A percentile compares a stretch with the other conserved stretches of the same genome.
Evolutionary conservation across 371 early-diverging fungal species (phyloP).

Genomic region (Blakeslea trispora): DNA sequence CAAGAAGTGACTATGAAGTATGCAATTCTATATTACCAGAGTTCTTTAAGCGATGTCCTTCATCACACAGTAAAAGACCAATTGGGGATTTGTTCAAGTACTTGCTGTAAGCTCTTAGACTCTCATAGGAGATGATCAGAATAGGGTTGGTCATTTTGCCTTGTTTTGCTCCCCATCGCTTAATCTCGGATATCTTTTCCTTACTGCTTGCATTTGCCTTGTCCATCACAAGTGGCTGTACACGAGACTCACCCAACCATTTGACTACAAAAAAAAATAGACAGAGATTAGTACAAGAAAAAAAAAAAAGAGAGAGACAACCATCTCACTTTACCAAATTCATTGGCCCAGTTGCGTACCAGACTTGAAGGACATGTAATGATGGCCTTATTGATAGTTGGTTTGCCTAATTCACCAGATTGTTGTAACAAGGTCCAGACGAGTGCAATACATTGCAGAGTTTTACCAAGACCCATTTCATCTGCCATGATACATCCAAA

Average conservation of each 20-base stretch:
- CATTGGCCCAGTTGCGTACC: conserved; percentile 89
- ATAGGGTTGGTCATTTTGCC: conserved; percentile 87
- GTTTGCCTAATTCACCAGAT: conserved; percentile 85
- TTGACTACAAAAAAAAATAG: conserved; percentile 55
- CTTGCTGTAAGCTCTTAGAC: conserved; percentile 79
- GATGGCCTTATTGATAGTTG: conserved; percentile 90
- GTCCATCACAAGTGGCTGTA: conserved; percentile 76
- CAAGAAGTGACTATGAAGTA: background rate
- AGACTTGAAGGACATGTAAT: conserved; percentile 84
- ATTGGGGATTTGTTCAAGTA: conserved; percentile 79
- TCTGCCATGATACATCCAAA: conserved; percentile 96
- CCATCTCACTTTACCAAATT: conserved; percentile 46
- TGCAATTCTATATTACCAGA: conserved; percentile 39
- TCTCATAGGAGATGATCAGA: conserved; percentile 95
- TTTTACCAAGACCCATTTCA: conserved; percentile 98
- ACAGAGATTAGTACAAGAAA: too few species aligned
- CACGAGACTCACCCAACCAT: conserved; percentile 87
- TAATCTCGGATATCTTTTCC: conserved; percentile 80
- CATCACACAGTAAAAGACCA: conserved; percentile 95
- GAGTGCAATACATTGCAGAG: conserved; percentile 90
- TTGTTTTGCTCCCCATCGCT: conserved; percentile 79
- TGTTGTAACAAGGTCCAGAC: conserved; percentile 94
- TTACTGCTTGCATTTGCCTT: conserved; percentile 83
- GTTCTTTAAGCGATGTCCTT: conserved; percentile 98
- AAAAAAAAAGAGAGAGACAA: too few species aligned